Base-by-base conservation (phyloP, 306 rosid species). In the Trifolium dubium region DNA sequence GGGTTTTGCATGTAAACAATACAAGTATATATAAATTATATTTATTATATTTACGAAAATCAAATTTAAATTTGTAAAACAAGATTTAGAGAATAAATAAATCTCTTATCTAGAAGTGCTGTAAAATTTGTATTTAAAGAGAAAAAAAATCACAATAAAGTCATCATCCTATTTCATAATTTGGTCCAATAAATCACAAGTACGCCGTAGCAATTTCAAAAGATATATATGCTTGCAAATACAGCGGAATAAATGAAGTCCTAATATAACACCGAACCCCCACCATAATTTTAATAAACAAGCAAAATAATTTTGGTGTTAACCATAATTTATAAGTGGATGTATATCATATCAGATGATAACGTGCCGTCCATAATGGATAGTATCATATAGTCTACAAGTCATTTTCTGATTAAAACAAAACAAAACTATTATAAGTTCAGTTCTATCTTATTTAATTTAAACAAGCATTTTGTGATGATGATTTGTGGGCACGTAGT, bases 281-380 rank as follows among this genome's bases (percentile, higher is more conserved):
- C 55, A 28, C 10, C 41, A n/a, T 40, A 75, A 64, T 37, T 35
- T n/a, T 75, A 39, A 14, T 32, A 73, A 62, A 56, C 69, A 73
- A 74, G 12, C 53, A 40, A 13, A 64, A 63, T 41, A 13, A 66
- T 29, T 58, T 49, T n/a, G 34, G 17, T 15, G 69, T 63, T n/a
- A 15, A 32, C 18, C 44, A 10, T 37, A 64, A 40, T 39, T 18
- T 64, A 11, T 5, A 64, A 62, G 53, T 0, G 34, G 51, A 17
- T 49, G 71, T 63, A 69, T 55, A 39, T 23, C 39, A 65, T 49
- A 44, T 50, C 13, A 9, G 50, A 51, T 59, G 59, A 31, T 67
- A 73, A 67, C 79, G 83, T 79, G 75, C 59, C 50, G 75, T 73
- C 78, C 75, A 73, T 59, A 29, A 67, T 41, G 75, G 49, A 41